These are phyloP conservation scores for Puya raimondii DNA, from an alignment of 176 grass and related monocot species.

Conservation along the genomic window DNA sequence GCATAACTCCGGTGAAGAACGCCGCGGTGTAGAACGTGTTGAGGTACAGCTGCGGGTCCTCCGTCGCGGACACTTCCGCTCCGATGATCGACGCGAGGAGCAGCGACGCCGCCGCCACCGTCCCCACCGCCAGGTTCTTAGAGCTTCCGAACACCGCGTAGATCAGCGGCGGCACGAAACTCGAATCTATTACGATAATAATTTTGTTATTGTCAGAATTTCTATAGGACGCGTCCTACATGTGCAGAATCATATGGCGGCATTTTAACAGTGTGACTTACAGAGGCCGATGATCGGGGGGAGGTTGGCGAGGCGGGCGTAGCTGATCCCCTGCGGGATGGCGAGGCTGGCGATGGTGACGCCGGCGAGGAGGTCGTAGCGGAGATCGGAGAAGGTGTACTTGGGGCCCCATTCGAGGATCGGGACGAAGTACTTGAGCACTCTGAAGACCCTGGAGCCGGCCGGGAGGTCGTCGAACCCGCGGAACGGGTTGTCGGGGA, in stretches of 20 bases:
- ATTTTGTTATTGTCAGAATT: neutral
- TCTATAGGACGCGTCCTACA: neutral
- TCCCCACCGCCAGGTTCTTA: constrained; percentile 83
- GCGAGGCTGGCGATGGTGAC: constrained; percentile 95
- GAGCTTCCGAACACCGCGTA: constrained; percentile 93
- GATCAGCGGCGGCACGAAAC: constrained; percentile 84
- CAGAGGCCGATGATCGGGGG: constrained; percentile 84
- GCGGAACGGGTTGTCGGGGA: constrained; percentile 88
- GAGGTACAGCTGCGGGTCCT: constrained; percentile 51
- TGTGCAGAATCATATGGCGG: neutral
- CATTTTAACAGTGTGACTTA: constrained; percentile 14
- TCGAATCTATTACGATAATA: constrained; percentile 41
- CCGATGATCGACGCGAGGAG: constrained; percentile 66
- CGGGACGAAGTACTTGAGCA: constrained; percentile 71
- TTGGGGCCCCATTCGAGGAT: constrained; percentile 54
- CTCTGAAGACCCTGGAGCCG: constrained; percentile 18
- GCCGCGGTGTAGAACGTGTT: constrained; percentile 75
- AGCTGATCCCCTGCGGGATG: constrained; percentile 98
- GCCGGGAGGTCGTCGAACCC: constrained; percentile 35
- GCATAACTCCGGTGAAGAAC: constrained; percentile 89
- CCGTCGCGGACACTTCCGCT: constrained; percentile 27
- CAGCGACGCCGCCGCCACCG: constrained; percentile 80
- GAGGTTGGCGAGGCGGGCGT: constrained; percentile 80
- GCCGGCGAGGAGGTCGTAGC: constrained; percentile 79
- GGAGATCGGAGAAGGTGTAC: constrained; percentile 50